Percentiles rank a stretch among this genome's conserved stretches.
Conservation (phyloP, 2,329 filamentous ascomycete genomes). For the Bipolaris bicolor region DNA sequence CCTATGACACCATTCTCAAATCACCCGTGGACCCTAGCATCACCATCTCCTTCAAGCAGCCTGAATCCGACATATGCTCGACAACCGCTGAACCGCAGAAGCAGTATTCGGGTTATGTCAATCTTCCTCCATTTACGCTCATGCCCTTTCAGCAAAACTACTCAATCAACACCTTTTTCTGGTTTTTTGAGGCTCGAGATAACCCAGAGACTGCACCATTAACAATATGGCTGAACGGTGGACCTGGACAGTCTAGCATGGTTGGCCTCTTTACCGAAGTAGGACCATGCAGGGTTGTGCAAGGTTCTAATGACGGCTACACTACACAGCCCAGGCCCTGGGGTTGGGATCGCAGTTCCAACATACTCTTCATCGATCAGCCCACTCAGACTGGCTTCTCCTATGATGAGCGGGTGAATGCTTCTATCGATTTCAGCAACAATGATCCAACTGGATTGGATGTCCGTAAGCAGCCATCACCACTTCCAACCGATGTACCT, state of each 20-base stretch:
- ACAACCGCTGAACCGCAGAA: slow-evolving; percentile 69
- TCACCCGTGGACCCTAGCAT: slow-evolving; percentile 69
- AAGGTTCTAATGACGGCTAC: slow-evolving; percentile 54
- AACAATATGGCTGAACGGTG: slow-evolving; percentile 69
- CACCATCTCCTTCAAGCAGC: slow-evolving; percentile 71
- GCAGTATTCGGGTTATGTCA: slow-evolving; percentile 72
- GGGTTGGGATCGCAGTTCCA: slow-evolving; percentile 69
- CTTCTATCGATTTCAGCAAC: slow-evolving; percentile 28
- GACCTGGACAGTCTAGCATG: slow-evolving; percentile 69
- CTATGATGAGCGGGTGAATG: slow-evolving; percentile 67
- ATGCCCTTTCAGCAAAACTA: slow-evolving; percentile 59
- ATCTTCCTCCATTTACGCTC: slow-evolving; percentile 60
- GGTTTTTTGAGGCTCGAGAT: slow-evolving; percentile 66
- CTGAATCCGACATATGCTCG: slow-evolving; percentile 65
- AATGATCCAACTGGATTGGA: slow-evolving; percentile 1
- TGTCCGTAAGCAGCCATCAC: slow-evolving; percentile 33
- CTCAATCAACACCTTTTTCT: slow-evolving; percentile 67
- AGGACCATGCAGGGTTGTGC: slow-evolving; percentile 56
- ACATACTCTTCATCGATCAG: slow-evolving; percentile 67
- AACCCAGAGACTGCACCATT: slow-evolving; percentile 58
- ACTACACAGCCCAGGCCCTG: slow-evolving; percentile 65
- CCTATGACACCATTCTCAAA: slow-evolving; percentile 59
- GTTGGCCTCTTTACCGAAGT: slow-evolving; percentile 67
- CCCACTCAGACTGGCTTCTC: slow-evolving; percentile 74
- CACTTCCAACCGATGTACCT: slow-evolving; percentile 36